Conservation (phyloP, 441 rosid species). For the Jatropha multifida region DNA sequence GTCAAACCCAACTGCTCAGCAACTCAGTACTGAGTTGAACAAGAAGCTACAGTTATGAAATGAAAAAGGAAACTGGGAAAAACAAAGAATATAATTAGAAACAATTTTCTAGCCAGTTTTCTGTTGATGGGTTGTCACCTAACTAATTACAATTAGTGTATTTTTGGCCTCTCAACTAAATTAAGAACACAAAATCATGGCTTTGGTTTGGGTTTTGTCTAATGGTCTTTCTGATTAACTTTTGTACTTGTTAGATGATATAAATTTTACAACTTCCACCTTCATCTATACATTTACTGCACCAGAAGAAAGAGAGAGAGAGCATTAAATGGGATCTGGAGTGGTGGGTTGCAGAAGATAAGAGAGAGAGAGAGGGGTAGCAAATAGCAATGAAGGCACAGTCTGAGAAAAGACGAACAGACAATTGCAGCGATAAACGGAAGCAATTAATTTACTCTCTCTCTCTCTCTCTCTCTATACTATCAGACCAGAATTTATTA, state of each 20-base stretch:
- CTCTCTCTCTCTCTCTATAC: not conserved
- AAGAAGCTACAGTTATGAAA: constrained; percentile 37
- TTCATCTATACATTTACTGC: constrained; percentile 22
- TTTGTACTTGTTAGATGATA: constrained; percentile 11
- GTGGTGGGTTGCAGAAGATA: constrained; percentile 41
- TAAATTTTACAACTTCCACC: not conserved
- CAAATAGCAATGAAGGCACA: constrained; percentile 33
- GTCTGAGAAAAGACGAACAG: constrained; percentile 32
- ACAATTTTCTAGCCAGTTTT: constrained; percentile 6
- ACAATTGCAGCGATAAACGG: constrained; percentile 55
- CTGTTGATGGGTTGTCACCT: constrained; percentile 7
- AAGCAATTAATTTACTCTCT: constrained; percentile 44
- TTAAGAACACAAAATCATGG: constrained; percentile 9
- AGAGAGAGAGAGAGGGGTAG: constrained; percentile 27
- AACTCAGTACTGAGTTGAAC: constrained; percentile 35
- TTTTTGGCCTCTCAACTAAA: constrained; percentile 5
- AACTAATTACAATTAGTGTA: not conserved
- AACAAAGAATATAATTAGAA: not conserved
- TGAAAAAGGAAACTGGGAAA: not conserved
- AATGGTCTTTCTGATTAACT: constrained; percentile 16
- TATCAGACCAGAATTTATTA: constrained; percentile 43
- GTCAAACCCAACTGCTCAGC: constrained; percentile 17
- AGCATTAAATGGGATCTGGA: constrained; percentile 53
- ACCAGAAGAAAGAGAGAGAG: constrained; percentile 15
- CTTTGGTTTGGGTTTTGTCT: constrained; percentile 11